A percentile compares a stretch with the other conserved stretches of the same genome.
These are phyloP conservation scores for Kurtzmaniella quercitrusa DNA, from an alignment of 1,139 yeast species.

Conservation along the genomic window DNA sequence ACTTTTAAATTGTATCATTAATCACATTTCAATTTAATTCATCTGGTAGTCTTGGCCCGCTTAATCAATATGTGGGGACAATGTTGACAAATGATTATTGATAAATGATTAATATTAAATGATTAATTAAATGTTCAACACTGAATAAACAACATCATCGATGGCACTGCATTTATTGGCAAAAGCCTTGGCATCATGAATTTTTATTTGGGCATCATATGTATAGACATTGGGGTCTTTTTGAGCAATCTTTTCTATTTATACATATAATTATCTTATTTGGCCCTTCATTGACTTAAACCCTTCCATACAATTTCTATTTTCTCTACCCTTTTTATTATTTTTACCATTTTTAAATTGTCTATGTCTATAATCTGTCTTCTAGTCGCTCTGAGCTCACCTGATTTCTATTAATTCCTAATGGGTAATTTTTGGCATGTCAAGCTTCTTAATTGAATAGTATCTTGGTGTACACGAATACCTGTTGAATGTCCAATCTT, in stretches of 20 bases:
- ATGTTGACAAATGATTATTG: too few relatives aligned
- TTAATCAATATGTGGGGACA: too few relatives aligned
- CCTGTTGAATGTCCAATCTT: slow-evolving; percentile 23
- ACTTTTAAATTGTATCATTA: too few relatives aligned
- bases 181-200: neutral
- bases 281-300: neutral
- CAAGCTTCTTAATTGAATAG: neutral
- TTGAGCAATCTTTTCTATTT: neutral
- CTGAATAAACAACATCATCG: too few relatives aligned
- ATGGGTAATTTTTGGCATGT: neutral
- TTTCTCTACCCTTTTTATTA: neutral
- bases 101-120: too few relatives aligned
- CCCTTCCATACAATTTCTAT: neutral
- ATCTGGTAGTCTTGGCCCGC: too few relatives aligned
- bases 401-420: neutral
- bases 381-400: neutral
- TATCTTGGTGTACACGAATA: slow-evolving; percentile 26
- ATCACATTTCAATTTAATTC: too few relatives aligned
- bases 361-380: neutral
- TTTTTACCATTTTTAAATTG: neutral
- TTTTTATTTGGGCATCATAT: neutral
- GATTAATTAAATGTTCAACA: too few relatives aligned
- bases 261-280: too few relatives aligned
- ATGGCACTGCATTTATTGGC: too few relatives aligned
- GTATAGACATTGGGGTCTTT: neutral